Evolutionary conservation across 2,329 filamentous ascomycete genomes (phyloP).

Genomic region (Fusarium sp.): DNA sequence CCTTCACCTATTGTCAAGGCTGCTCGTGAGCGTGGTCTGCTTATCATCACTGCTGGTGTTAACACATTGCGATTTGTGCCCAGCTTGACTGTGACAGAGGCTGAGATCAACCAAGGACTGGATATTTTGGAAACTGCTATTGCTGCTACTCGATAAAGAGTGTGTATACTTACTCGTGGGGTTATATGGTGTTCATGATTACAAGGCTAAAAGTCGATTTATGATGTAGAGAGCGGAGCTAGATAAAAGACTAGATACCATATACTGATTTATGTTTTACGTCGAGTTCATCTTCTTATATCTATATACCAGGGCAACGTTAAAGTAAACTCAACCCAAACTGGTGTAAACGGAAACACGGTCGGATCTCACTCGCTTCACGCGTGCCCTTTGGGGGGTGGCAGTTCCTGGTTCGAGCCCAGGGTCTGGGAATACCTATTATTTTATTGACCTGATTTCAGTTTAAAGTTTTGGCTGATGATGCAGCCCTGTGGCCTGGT

Average conservation of each 20-base stretch:
- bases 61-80: slow-evolving; percentile 95
- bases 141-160: slow-evolving; percentile 52
- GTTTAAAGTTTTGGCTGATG: neutral
- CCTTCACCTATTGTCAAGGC: slow-evolving; percentile 81
- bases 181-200: neutral
- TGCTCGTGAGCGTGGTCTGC: slow-evolving; percentile 84
- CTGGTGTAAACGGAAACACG: neutral
- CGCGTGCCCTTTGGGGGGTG: neutral
- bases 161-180: neutral
- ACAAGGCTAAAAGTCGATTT: slow-evolving; percentile 10
- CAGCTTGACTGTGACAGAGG: slow-evolving; percentile 80
- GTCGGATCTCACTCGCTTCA: neutral
- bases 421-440: neutral
- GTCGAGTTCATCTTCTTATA: neutral
- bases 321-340: neutral
- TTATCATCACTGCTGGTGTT: slow-evolving; percentile 92
- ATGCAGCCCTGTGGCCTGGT: neutral
- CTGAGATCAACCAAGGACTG: slow-evolving; percentile 83
- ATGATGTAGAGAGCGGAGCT: slow-evolving; percentile 23
- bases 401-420: neutral
- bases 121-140: slow-evolving; percentile 78
- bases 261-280: slow-evolving; percentile 24
- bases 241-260: slow-evolving; percentile 34
- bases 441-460: neutral
- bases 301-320: neutral